Base-by-base conservation (phyloP, 495 filamentous ascomycete genomes). In the Aeminium ludgeri region DNA sequence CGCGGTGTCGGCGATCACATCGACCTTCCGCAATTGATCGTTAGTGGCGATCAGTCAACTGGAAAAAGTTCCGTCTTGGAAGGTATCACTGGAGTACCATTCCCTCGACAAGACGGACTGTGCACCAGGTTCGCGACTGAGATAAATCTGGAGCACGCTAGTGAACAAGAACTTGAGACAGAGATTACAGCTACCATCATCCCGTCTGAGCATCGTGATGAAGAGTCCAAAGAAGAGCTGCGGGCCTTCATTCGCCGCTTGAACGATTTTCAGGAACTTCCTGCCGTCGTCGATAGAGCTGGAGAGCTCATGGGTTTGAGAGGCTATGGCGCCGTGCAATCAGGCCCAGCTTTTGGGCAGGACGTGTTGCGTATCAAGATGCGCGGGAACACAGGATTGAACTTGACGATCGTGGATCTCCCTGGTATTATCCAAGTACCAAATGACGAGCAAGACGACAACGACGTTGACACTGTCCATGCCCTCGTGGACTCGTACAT, bases 111-210 rank as follows among this genome's bases (percentile, higher is more conserved):
- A 30, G 63, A 64, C 41, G 68, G 53, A 34, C 55, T 77, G 0
- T 73, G 70, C 47, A 74, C 72, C 1, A 55, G 68, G 28, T 76
- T 74, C 44, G 62, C 70, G 8, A 78, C 67, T 1, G 68, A 76
- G 43, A 44, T 76, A 6, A 55, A 76, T 17, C 66, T 76, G 10
- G 63, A 69, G 0, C 61, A 68, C 8, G n/a, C n/a, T n/a, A 54
- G 64, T n/a, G 40, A 34, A 15, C 2, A 10, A 6, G 8, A 12
- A 3, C 11, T 17, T 10, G 8, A 27, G 6, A 29, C 30, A 11
- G 13, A 17, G 1, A 45, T 45, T 25, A 39, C 20, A 6, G 34
- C 43, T 7, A 16, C 13, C 20, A 5, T 6, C 6, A 5, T 13
- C n/a, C 23, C 34, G 23, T 41, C 44, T 2, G 37, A 25, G 13